Evolutionary conservation across 129 eudicot genomes (phyloP).

Genomic region (Ambrosia artemisiifolia): DNA sequence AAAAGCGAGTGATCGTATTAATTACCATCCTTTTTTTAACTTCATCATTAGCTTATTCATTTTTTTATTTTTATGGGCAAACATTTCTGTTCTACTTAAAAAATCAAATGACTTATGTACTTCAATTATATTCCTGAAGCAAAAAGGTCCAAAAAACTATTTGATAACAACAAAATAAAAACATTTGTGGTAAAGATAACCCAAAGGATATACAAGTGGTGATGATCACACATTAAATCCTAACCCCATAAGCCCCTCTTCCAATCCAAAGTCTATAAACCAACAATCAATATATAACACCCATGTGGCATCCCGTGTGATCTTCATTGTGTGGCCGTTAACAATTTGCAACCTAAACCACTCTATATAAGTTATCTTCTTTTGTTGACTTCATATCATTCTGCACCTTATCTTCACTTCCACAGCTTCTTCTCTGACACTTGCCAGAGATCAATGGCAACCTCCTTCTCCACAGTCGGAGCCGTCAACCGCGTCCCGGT

Average conservation of each 20-base stretch:
- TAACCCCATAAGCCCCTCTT: constrained; percentile 20
- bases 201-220: constrained; percentile 20
- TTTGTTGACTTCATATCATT: constrained; percentile 13
- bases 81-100: constrained; percentile 1
- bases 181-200: constrained; percentile 27
- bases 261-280: constrained; percentile 11
- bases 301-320: constrained; percentile 61
- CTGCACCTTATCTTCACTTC: constrained; percentile 5
- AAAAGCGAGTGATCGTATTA: no score
- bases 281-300: constrained; percentile 17
- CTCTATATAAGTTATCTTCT: constrained; percentile 17
- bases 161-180: constrained; percentile 14
- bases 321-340: constrained; percentile 77
- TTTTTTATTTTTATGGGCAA: neutral
- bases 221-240: constrained; percentile 22
- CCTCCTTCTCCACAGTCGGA: constrained; percentile 77
- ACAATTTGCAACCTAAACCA: constrained; percentile 36
- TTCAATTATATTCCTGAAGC: constrained; percentile 17
- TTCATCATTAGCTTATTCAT: neutral
- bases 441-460: constrained; percentile 49
- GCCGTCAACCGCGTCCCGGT: constrained; percentile 89
- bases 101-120: neutral
- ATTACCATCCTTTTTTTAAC: no score
- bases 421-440: neutral
- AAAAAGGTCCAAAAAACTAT: constrained; percentile 14